Evolutionary conservation across 306 rosid species (phyloP).

Genomic region (Cucurbita pepo): DNA sequence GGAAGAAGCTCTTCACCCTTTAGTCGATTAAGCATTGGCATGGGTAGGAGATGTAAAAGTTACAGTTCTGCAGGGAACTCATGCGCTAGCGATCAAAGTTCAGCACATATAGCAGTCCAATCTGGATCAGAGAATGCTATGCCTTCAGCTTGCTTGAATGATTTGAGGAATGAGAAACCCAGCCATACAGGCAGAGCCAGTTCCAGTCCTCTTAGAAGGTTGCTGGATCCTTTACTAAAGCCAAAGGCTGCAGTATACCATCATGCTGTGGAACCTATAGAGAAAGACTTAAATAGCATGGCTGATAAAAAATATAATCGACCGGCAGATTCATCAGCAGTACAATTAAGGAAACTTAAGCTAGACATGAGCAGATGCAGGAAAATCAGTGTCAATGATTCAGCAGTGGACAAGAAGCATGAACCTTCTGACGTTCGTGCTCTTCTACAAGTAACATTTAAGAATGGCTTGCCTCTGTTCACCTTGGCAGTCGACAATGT

Average conservation of each 20-base stretch:
- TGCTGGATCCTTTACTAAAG: conserved; percentile 70
- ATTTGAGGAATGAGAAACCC: conserved; percentile 33
- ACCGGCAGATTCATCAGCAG: conserved; percentile 14
- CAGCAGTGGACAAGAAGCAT: conserved; percentile 26
- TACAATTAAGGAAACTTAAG: conserved; percentile 30
- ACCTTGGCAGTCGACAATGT: conserved; percentile 79
- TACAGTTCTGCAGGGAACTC: conserved; percentile 38
- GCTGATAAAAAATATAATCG: conserved; percentile 20
- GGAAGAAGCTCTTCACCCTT: conserved; percentile 76
- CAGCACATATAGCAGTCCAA: conserved; percentile 17
- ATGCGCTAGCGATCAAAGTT: conserved; percentile 25
- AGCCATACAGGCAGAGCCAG: conserved; percentile 33
- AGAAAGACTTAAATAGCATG: conserved; percentile 31
- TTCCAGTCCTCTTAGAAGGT: conserved; percentile 85
- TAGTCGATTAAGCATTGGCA: conserved; percentile 36
- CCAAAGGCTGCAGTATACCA: conserved; percentile 41
- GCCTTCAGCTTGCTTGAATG: conserved; percentile 28
- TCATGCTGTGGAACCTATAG: conserved; percentile 23
- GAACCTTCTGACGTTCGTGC: conserved; percentile 49
- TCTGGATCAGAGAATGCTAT: conserved; percentile 21
- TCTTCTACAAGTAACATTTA: conserved; percentile 54
- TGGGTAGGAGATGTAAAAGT: conserved; percentile 43
- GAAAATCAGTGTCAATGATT: conserved; percentile 20
- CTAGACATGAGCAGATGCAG: conserved; percentile 41
- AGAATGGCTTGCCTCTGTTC: conserved; percentile 73